Evolutionary conservation across 176 grass and related monocot species (phyloP), one percentile per base, ranked within the genome.

Genomic region (Eleusine coracana): DNA sequence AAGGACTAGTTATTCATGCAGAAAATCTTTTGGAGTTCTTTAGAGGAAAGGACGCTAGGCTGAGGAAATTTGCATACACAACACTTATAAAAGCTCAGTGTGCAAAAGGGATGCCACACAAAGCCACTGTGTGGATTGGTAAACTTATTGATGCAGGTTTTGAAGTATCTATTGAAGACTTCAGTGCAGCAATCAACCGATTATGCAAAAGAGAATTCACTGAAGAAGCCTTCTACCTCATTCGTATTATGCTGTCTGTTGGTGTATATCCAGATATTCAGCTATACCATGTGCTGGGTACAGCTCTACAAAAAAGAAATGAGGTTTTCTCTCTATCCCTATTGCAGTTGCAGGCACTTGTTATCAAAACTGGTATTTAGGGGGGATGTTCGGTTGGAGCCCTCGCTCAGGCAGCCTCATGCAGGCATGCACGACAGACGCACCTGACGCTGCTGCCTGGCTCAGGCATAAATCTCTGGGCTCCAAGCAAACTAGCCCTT

Each of bases 61-160:
- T 96, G 80, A 93, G 87, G 67, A 96, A 99, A 85, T 88, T 93
- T 92, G 91, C 89, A 45, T 99, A 90, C 44, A 92, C 84, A 45
- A 90, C 93, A 40, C 17, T 96, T 63, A 89, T 99, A 68, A 96
- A 91, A 92, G 93, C 78, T 80, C 90, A 88, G 5, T 99, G 91
- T 75, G 93, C 91, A 42, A 87, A 94, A 66, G 74, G 79, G 78
- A 92, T 82, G 87, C 89, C 96, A 42, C 23, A 71, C 14, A 85
- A 86, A 50, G 93, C 93, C 18, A 68, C 92, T 78, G 34, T 74
- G 64, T 80, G 91, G 50, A 60, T 90, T 56, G 66, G 86, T 68
- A 90, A 71, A 68, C 84, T 99, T 85, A 52, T 96, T 70, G 74
- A 82, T 86, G 82, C 78, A 58, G 96, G 96, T 28, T 93, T 90